Conservation (phyloP, 2,329 filamentous ascomycete genomes). For the Exophiala lecanii-corni region DNA sequence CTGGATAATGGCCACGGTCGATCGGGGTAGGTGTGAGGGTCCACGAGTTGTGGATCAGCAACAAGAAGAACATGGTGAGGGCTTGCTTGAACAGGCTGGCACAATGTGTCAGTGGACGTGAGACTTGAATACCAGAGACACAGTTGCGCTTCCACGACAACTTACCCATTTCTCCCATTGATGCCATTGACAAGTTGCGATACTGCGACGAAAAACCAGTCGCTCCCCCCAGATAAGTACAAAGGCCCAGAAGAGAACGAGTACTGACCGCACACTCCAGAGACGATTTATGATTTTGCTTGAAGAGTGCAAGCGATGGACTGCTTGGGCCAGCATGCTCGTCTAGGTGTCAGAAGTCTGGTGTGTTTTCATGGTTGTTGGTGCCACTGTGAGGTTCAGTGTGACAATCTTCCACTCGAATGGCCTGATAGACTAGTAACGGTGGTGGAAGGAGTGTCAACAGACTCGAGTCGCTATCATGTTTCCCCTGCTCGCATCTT, state of each 20-base stretch:
- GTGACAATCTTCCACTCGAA: no score
- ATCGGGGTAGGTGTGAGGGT: slow-evolving; percentile 90
- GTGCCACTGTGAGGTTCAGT: no score
- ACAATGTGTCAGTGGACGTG: slow-evolving; percentile 6
- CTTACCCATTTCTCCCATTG: slow-evolving; percentile 90
- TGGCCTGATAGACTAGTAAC: no score
- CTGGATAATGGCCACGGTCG: slow-evolving; percentile 68
- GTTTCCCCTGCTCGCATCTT: no score
- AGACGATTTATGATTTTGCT: slow-evolving; percentile 14
- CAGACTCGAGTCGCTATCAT: no score
- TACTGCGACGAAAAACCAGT: slow-evolving; percentile 65
- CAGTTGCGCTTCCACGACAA: slow-evolving; percentile 5
- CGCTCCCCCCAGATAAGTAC: slow-evolving; percentile 82
- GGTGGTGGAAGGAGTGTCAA: no score
- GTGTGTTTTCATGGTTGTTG: neutral
- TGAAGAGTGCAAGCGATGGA: slow-evolving; percentile 6
- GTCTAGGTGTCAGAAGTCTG: neutral
- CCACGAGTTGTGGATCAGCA: slow-evolving; percentile 86
- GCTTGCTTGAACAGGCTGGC: slow-evolving; percentile 67
- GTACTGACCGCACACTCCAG: slow-evolving; percentile 30
- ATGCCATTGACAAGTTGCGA: slow-evolving; percentile 72
- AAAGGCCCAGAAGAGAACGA: slow-evolving; percentile 70
- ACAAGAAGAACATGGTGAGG: slow-evolving; percentile 83
- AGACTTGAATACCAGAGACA: slow-evolving; percentile 1
- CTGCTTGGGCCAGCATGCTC: slow-evolving; percentile 1